These are phyloP conservation scores for Tetracladium setigerum DNA, from an alignment of 495 filamentous ascomycete species.

Conservation along the genomic window DNA sequence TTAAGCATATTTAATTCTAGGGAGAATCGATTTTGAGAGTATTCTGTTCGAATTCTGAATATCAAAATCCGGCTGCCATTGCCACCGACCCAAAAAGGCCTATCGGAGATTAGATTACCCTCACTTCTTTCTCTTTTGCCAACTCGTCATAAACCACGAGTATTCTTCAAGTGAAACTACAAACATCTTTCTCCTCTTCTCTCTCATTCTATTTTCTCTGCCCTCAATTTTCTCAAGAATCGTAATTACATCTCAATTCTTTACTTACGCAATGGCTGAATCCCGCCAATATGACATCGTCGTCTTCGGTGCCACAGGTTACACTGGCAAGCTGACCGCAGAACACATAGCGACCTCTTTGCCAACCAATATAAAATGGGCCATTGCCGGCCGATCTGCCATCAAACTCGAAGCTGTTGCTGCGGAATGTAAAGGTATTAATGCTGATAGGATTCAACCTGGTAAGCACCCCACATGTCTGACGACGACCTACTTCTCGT, in stretches of 20 bases:
- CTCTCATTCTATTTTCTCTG: not conserved
- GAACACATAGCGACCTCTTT: conserved; percentile 68
- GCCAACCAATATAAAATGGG: conserved; percentile 83
- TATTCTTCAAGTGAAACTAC: too few relatives aligned
- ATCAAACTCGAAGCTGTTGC: conserved; percentile 63
- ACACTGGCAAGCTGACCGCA: conserved; percentile 73
- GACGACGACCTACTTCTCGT: not conserved
- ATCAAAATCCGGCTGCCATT: too few relatives aligned
- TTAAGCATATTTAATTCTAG: too few relatives aligned
- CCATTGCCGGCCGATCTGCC: conserved; percentile 73
- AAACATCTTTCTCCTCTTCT: too few relatives aligned
- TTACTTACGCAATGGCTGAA: conserved; percentile 9
- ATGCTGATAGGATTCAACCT: conserved; percentile 62
- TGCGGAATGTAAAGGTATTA: conserved; percentile 55
- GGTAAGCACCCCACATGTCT: conserved; percentile 31
- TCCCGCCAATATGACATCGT: conserved; percentile 72
- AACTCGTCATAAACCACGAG: too few relatives aligned
- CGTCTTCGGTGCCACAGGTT: conserved; percentile 78
- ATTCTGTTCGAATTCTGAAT: too few relatives aligned
- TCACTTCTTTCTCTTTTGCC: too few relatives aligned
- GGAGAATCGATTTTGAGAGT: too few relatives aligned
- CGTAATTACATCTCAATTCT: not conserved
- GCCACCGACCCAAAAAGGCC: too few relatives aligned
- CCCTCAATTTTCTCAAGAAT: not conserved
- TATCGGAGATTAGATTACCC: too few relatives aligned